Evolutionary conservation across 805 yeast species (phyloP), one percentile per base, ranked within the genome.

Genomic region (Lachancea kluyveri): DNA sequence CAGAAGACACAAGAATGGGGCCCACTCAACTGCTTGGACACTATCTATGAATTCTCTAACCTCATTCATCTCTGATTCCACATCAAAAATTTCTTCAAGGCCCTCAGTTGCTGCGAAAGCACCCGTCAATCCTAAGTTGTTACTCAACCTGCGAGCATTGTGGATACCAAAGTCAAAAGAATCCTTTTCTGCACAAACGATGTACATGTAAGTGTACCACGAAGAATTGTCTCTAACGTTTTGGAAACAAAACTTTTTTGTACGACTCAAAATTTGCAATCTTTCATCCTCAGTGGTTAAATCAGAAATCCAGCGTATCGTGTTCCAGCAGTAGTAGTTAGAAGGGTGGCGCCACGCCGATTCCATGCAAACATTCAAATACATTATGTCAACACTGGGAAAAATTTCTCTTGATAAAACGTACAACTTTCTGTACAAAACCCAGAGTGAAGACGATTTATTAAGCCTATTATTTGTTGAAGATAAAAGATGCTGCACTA

Each of bases 281-380:
- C 39, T 49, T 5, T 36, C 33, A 5, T 29, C 21, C 3, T 31
- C 18, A 6, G 47, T 33, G 1, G 47, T 30, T 7, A 45, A 32
- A 35, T 57, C 60, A 17, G 42, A 48, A 9, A 46, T 33, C 57
- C 63, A 62, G 17, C 55, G 45, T 7, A 52, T 28, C n/a, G 62
- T 51, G 32, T 56, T 53, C 67, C 68, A 64, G 5, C 66, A 54
- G 33, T 64, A 64, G 31, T 62, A 64, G 33, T 64, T 64, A 0
- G 63, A 49, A 12, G 46, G 40, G 36, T 64, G 69, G 4, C 46
- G 31, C 7, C 38, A 36, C 1, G 58, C 65, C 1, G 67, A 53
- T 5, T 25, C 26, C 2, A 53, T 13, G 8, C 57, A 45, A 0
- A 54, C 42, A 1, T 36, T 15, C 5, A 43, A 22, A 12, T 14